Conservation (phyloP, 2,329 filamentous ascomycete species). For the Pyrenochaeta sp. region DNA sequence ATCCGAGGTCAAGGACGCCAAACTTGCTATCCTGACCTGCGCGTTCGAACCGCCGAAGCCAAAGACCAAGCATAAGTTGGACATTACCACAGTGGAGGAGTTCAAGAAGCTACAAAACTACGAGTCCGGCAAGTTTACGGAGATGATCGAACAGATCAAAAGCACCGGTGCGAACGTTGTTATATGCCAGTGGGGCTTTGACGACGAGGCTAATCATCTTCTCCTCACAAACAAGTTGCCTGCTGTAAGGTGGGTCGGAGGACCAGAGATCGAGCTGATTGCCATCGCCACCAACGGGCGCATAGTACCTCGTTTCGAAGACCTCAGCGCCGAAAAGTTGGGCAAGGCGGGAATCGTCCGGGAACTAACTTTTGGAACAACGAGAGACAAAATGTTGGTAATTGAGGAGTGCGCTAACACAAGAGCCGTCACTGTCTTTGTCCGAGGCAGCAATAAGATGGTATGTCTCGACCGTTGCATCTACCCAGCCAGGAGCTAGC, state of each 20-base stretch:
- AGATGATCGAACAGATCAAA: slow-evolving; percentile 99
- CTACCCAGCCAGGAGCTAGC: not conserved
- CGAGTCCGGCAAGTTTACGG: slow-evolving; percentile 93
- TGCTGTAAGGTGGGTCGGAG: slow-evolving; percentile 96
- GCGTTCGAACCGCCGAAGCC: slow-evolving; percentile 99
- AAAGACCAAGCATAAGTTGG: slow-evolving; percentile 99
- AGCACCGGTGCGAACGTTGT: slow-evolving; percentile 95
- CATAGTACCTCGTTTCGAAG: slow-evolving; percentile 97
- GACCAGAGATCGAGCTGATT: slow-evolving; percentile 97
- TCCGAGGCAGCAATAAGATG: slow-evolving; percentile 99
- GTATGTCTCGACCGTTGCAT: slow-evolving; percentile 54
- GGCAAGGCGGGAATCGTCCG: slow-evolving; percentile 88
- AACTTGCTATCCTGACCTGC: slow-evolving; percentile 96
- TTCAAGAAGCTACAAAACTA: slow-evolving; percentile 98
- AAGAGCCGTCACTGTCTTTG: slow-evolving; percentile 93
- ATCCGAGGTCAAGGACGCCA: slow-evolving; percentile 91
- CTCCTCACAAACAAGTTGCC: slow-evolving; percentile 95
- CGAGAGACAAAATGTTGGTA: slow-evolving; percentile 98
- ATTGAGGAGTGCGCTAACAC: slow-evolving; percentile 99
- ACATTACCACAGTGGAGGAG: slow-evolving; percentile 96
- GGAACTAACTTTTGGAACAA: slow-evolving; percentile 97
- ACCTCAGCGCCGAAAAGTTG: slow-evolving; percentile 88
- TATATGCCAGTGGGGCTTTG: slow-evolving; percentile 99
- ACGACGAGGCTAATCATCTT: slow-evolving; percentile 98
- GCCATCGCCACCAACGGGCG: slow-evolving; percentile 98